Conservation (phyloP, 306 rosid genomes). For the Datisca glomerata region DNA sequence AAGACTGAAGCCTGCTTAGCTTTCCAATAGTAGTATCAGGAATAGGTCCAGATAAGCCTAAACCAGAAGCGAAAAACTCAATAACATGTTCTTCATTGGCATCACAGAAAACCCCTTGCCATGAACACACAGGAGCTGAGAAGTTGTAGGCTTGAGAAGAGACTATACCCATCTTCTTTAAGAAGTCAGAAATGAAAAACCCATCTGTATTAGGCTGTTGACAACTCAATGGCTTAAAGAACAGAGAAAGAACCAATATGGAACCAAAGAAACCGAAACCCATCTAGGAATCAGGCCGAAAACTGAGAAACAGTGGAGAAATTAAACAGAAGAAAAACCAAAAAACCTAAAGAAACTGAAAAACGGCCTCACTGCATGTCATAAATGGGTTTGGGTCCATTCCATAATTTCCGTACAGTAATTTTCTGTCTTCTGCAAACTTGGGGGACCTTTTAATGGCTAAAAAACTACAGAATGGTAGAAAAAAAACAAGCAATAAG, state of each 20-base stretch:
- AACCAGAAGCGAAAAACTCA: conserved; percentile 36
- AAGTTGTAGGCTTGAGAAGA: conserved; percentile 40
- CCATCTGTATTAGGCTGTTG: conserved; percentile 87
- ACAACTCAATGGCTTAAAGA: conserved; percentile 52
- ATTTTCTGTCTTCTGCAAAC: conserved; percentile 17
- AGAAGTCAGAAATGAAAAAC: conserved; percentile 55
- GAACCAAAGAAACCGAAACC: conserved; percentile 50
- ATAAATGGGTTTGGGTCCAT: conserved; percentile 21
- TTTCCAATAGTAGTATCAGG: conserved; percentile 82
- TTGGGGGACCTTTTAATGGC: not conserved
- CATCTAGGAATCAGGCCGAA: conserved; percentile 29
- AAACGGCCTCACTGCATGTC: conserved; percentile 17
- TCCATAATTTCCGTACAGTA: conserved; percentile 12
- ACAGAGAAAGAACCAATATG: conserved; percentile 45
- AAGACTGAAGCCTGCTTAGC: conserved; percentile 51
- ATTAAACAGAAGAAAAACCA: conserved; percentile 8
- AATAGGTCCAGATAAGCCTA: conserved; percentile 57
- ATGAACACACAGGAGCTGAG: conserved; percentile 62
- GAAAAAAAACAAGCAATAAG: conserved; percentile 11
- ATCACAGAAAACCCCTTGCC: conserved; percentile 75
- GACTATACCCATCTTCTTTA: conserved; percentile 33
- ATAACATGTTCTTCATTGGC: conserved; percentile 28
- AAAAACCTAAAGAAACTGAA: conserved; percentile 24
- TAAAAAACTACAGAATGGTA: conserved; percentile 3
- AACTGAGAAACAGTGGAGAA: conserved; percentile 12